Evolutionary conservation across 73 alveolate species (phyloP), one percentile per base, ranked within the genome.

Genomic region (Stentor coeruleus): DNA sequence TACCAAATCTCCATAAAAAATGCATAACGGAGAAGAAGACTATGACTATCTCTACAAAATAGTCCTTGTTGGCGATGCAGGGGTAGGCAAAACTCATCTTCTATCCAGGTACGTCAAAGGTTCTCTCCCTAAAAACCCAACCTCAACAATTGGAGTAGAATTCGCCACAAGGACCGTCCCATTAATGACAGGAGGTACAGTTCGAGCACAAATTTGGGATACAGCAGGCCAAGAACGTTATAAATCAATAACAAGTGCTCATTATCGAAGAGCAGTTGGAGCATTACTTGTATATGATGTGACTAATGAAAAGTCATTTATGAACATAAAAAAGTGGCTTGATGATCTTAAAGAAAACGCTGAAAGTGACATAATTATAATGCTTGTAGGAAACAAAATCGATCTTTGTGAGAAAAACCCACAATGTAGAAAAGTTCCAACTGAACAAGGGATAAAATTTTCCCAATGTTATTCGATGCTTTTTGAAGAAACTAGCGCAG

Each of bases 181-280:
- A 75, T 81, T 91, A 15, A 72, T 86, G 77, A 95, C 88, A 76
- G 97, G 97, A 3, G 96, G 95, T 35, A 87, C 85, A 42, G 91
- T 92, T 0, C 93, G 93, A 89, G 98, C 98, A 30, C 96, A 95
- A 88, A 93, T 95, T 33, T 95, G 99, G 99, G 99, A 95, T 73
- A 93, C 99, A 41, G 97, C 97, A 75, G 97, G 97, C 31, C 89
- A 91, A 79, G 97, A 91, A 82, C 77, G 97, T 75, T 91, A 91
- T 76, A 81, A 88, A 58, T 89, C 95, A 3, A 82, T 91, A 11
- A 91, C 98, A 40, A 92, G 88, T 26, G 95, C 82, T 35, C 93
- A 88, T 87, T 90, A 86, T 87, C 38, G 96, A 28, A 74, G 92
- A 41, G 86, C 92, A 26, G 86, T 82, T 38, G 92, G 90, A 0